Percentiles rank a stretch among this genome's conserved stretches.
Evolutionary conservation across 371 early-diverging fungal genomes (phyloP).

Genomic region (Mucor lusitanicus): DNA sequence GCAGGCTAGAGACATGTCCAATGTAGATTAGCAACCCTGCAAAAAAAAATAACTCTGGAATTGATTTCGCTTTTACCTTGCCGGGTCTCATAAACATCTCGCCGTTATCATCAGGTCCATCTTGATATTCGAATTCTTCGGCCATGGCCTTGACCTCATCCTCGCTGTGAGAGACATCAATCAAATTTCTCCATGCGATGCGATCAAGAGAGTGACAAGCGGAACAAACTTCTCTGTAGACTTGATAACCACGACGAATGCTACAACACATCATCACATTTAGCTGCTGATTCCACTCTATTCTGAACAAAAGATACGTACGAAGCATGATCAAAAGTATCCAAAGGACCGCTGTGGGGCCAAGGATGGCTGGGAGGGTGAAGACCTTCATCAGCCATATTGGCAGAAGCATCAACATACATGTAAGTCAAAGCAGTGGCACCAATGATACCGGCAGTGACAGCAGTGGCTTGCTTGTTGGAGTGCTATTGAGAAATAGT

Average conservation of each 20-base stretch:
- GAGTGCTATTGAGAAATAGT: slow-evolving; percentile 33
- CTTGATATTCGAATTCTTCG: slow-evolving; percentile 88
- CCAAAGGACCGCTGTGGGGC: slow-evolving; percentile 79
- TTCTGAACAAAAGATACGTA: slow-evolving; percentile 22
- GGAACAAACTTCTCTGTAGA: slow-evolving; percentile 97
- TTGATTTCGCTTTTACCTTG: slow-evolving; percentile 59
- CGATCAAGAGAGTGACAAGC: slow-evolving; percentile 96
- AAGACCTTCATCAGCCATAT: slow-evolving; percentile 89
- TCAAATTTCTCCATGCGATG: slow-evolving; percentile 93
- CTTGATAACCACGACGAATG: slow-evolving; percentile 98
- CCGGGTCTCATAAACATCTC: slow-evolving; percentile 96
- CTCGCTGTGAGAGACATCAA: slow-evolving; percentile 90
- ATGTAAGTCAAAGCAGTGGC: slow-evolving; percentile 59
- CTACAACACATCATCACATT: slow-evolving; percentile 37
- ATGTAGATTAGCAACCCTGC: not conserved
- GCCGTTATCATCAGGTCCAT: slow-evolving; percentile 96
- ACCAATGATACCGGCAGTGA: slow-evolving; percentile 62
- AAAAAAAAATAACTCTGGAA: not conserved
- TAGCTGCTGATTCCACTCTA: not conserved
- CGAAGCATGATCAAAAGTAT: slow-evolving; percentile 94
- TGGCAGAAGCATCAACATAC: slow-evolving; percentile 61
- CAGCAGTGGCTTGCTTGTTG: slow-evolving; percentile 44
- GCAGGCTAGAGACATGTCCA: slow-evolving; percentile 54
- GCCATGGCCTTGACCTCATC: slow-evolving; percentile 95
- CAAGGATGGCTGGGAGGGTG: slow-evolving; percentile 91